Percentiles rank a stretch among this genome's conserved stretches.
Evolutionary conservation across 495 filamentous ascomycete species (phyloP).

Genomic region (Hyphodiscus hymeniophilus): DNA sequence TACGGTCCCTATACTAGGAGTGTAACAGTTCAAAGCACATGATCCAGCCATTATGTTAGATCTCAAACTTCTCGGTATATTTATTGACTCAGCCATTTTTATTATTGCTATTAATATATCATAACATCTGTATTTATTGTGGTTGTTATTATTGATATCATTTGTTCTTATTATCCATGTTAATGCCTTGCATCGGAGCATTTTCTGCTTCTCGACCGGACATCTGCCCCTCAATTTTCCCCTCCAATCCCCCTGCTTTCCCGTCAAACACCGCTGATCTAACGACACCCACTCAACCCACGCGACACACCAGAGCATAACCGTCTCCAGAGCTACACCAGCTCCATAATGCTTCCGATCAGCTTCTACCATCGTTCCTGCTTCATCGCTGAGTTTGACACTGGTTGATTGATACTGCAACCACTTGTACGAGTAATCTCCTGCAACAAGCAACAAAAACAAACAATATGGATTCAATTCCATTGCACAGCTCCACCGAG

Average conservation of each 20-base stretch:
- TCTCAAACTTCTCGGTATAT: too few relatives aligned
- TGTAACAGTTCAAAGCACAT: too few relatives aligned
- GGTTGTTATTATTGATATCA: too few relatives aligned
- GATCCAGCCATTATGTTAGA: too few relatives aligned
- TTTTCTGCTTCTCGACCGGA: slow-evolving; percentile 6
- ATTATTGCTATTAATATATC: too few relatives aligned
- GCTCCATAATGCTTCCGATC: background rate
- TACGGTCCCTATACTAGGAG: too few relatives aligned
- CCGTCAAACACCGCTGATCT: slow-evolving; percentile 8
- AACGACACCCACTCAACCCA: background rate
- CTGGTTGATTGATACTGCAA: slow-evolving; percentile 1
- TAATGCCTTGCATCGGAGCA: slow-evolving; percentile 11
- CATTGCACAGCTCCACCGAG: slow-evolving; percentile 10
- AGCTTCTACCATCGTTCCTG: background rate
- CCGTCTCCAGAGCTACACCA: background rate
- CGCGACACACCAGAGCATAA: background rate
- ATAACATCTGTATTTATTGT: too few relatives aligned
- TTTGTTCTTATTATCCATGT: too few relatives aligned
- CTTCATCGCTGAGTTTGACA: background rate
- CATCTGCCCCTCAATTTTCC: slow-evolving; percentile 31
- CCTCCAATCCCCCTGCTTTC: slow-evolving; percentile 2
- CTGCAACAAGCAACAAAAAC: background rate
- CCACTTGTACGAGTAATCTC: background rate
- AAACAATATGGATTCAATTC: slow-evolving; percentile 15
- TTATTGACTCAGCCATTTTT: too few relatives aligned